Evolutionary conservation across 2,329 filamentous ascomycete genomes (phyloP).

Genomic region (Cercospora brassicicola): DNA sequence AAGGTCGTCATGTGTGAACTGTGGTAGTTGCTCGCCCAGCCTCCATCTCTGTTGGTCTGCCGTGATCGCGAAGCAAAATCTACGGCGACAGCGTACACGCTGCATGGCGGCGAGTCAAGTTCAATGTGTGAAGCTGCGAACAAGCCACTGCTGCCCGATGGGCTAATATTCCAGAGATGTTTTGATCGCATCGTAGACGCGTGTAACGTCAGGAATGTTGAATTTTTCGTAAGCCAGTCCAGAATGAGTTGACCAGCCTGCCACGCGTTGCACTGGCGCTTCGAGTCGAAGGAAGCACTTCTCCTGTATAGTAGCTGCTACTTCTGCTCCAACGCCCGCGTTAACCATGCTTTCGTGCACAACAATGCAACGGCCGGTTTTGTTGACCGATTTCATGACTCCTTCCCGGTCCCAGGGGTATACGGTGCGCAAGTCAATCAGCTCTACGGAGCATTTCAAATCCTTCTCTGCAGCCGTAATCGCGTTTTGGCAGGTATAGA

Average conservation of each 20-base stretch:
- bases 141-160: neutral
- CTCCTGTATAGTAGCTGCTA: conserved; percentile 85
- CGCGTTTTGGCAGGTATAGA: conserved; percentile 79
- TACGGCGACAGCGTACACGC: neutral
- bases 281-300: conserved; percentile 81
- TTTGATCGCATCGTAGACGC: conserved; percentile 57
- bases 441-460: conserved; percentile 72
- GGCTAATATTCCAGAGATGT: conserved; percentile 47
- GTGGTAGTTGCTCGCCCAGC: neutral
- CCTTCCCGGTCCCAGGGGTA: conserved; percentile 89
- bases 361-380: conserved; percentile 81
- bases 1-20: neutral
- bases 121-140: neutral
- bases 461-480: conserved; percentile 75
- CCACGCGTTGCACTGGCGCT: conserved; percentile 79
- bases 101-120: neutral
- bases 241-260: conserved; percentile 85
- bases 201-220: conserved; percentile 77
- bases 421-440: conserved; percentile 83
- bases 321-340: conserved; percentile 82
- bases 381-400: conserved; percentile 77
- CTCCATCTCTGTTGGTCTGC: neutral
- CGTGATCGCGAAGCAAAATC: neutral
- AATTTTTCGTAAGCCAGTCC: conserved; percentile 72
- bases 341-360: conserved; percentile 94